Percentiles rank a stretch among this genome's conserved stretches.
Evolutionary conservation across 192 early-diverging fungal genomes (phyloP).

Genomic region (Coemansia erecta): DNA sequence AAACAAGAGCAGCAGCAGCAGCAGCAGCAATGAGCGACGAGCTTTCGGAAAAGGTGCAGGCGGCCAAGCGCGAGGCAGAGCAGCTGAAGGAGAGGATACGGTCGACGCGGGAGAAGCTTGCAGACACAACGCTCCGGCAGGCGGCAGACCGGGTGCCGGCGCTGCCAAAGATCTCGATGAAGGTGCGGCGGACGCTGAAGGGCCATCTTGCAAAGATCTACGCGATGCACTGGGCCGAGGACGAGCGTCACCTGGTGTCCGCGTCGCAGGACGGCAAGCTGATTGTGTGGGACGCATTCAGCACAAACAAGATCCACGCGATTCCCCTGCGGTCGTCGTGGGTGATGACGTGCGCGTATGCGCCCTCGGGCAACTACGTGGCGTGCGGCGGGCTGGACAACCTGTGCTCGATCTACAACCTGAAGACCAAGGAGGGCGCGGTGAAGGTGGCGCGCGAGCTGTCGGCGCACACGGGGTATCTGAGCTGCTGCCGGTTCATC

Average conservation of each 20-base stretch:
- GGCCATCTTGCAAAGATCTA: constrained; percentile 99
- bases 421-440: constrained; percentile 90
- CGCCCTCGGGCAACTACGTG: constrained; percentile 96
- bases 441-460: constrained; percentile 95
- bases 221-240: constrained; percentile 98
- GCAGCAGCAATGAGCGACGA: constrained; percentile 55
- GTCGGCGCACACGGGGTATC: constrained; percentile 94
- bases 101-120: constrained; percentile 88
- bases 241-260: constrained; percentile 95
- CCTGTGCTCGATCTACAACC: constrained; percentile 98
- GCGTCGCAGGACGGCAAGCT: constrained; percentile 99
- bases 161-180: constrained; percentile 89
- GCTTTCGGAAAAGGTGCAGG: constrained; percentile 84
- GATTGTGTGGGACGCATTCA: constrained; percentile 99
- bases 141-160: constrained; percentile 85
- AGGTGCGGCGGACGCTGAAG: constrained; percentile 94
- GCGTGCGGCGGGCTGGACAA: constrained; percentile 99
- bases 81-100: constrained; percentile 94
- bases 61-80: constrained; percentile 93
- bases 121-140: constrained; percentile 86
- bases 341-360: constrained; percentile 99
- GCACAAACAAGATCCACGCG: constrained; percentile 99
- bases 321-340: constrained; percentile 98
- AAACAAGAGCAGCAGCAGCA: neutral
- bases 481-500: constrained; percentile 97